These are phyloP conservation scores for Xerophyta viscosa DNA, from an alignment of 106 monocot genomes.

Conservation along the genomic window DNA sequence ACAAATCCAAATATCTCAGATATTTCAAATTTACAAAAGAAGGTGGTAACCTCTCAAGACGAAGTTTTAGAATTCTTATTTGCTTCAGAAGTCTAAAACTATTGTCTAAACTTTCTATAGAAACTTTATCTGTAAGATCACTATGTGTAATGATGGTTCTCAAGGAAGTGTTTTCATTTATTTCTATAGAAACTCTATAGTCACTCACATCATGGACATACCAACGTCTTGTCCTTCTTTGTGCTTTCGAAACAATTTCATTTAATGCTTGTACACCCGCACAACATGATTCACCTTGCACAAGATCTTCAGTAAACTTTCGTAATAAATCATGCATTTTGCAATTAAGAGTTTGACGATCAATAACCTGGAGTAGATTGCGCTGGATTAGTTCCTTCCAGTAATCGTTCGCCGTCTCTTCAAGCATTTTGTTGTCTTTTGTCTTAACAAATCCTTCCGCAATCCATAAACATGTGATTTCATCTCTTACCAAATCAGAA, in stretches of 20 bases:
- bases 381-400: slow-evolving; percentile 21
- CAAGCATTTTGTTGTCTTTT: slow-evolving; percentile 3
- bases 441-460: slow-evolving; percentile 23
- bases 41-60: slow-evolving; percentile 6
- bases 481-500: background rate
- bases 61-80: slow-evolving; percentile 17
- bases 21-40: slow-evolving; percentile 6
- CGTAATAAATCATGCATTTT: slow-evolving; percentile 29
- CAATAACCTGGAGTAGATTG: slow-evolving; percentile 17
- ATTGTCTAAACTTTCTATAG: background rate
- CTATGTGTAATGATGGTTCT: slow-evolving; percentile 4
- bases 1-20: slow-evolving; percentile 12
- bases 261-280: background rate
- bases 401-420: slow-evolving; percentile 16
- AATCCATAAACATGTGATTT: slow-evolving; percentile 17
- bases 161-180: background rate
- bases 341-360: background rate
- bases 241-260: background rate
- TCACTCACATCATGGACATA: background rate
- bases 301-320: slow-evolving; percentile 13
- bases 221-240: background rate
- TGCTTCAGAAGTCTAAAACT: background rate
- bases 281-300: slow-evolving; percentile 7
- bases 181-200: no score
- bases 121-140: no score